These are phyloP conservation scores for Globisporangium recalcitrans DNA, from an alignment of 352 stramenopile genomes.

Conservation along the genomic window DNA sequence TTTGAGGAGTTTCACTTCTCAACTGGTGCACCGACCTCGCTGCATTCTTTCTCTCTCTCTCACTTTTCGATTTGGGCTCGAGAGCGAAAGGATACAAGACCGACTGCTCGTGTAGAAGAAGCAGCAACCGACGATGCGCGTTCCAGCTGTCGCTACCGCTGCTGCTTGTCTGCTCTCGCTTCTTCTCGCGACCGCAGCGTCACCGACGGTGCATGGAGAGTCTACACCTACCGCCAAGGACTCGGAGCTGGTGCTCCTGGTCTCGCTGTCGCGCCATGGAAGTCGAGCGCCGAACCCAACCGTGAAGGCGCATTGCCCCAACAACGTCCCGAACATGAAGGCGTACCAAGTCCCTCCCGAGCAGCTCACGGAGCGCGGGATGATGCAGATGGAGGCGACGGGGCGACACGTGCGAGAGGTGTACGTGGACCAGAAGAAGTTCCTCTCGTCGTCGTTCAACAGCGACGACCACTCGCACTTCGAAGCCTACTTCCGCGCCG, in stretches of 20 bases:
- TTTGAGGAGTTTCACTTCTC: slow-evolving; percentile 2
- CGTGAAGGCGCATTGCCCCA: slow-evolving; percentile 56
- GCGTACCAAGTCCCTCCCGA: slow-evolving; percentile 61
- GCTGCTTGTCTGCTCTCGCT: slow-evolving; percentile 6
- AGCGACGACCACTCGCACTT: slow-evolving; percentile 51
- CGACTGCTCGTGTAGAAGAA: not conserved
- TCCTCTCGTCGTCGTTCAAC: slow-evolving; percentile 65
- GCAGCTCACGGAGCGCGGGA: slow-evolving; percentile 68
- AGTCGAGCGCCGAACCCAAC: slow-evolving; percentile 66
- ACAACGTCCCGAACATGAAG: slow-evolving; percentile 53
- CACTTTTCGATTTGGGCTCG: slow-evolving; percentile 7
- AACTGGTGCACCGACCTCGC: not conserved
- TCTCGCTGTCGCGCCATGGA: slow-evolving; percentile 68
- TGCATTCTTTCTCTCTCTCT: not conserved
- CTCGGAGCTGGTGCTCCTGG: slow-evolving; percentile 56
- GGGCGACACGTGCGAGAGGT: slow-evolving; percentile 61
- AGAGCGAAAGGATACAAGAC: not conserved
- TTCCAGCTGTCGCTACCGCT: not conserved
- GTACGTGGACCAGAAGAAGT: slow-evolving; percentile 61
- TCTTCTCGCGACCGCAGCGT: not conserved
- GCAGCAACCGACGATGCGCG: slow-evolving; percentile 7
- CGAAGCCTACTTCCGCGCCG: slow-evolving; percentile 70
- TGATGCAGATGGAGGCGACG: slow-evolving; percentile 62
- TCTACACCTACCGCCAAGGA: slow-evolving; percentile 13
- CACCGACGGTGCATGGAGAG: not conserved